Base-by-base conservation (phyloP, 2,329 filamentous ascomycete genomes). In the Diplocarpon rosae region DNA sequence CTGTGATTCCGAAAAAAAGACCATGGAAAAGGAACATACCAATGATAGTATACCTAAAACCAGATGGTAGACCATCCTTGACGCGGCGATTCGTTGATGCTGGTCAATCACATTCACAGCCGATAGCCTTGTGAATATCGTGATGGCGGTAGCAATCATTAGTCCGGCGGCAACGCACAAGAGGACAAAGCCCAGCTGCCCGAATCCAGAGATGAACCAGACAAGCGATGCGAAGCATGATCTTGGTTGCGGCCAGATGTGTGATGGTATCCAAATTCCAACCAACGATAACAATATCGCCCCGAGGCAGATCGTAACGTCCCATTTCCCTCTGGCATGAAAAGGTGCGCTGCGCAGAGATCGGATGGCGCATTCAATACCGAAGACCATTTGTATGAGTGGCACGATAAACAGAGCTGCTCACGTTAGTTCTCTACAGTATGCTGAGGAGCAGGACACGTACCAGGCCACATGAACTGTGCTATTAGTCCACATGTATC, bases 201-300 rank as follows among this genome's bases (percentile, higher is more conserved):
- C 70, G 63, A 78, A 85, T 52, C 67, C 69, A 44, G 73, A 68
- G 34, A 83, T 66, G 49, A 81, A 82, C 76, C 76, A 84, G 52
- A 83, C 76, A 7, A 85, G 66, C 5, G 76, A 78, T 17, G 77
- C 78, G 54, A 83, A 78, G 63, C 81, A 85, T 42, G 72, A 69
- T 51, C 79, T 71, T 5, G 69, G 69, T 35, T 79, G 71, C 4
- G 66, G 69, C 49, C 72, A 64, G 39, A 75, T 66, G 44, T 73
- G 65, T 13, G 78, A 76, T 20, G 80, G 71, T 31, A 79, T 63
- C 62, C 78, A 80, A 15, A 73, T 77, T 31, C 64, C 61, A 29
- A 83, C 58, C 15, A 74, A 57, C 46, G 78, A 64, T 37, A 75
- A 58, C 14, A 69, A 61, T 20, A 80, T 61, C 11, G 70, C 57